Evolutionary conservation across 345 rosid genomes (phyloP).

Genomic region (Clarkia xantiana): DNA sequence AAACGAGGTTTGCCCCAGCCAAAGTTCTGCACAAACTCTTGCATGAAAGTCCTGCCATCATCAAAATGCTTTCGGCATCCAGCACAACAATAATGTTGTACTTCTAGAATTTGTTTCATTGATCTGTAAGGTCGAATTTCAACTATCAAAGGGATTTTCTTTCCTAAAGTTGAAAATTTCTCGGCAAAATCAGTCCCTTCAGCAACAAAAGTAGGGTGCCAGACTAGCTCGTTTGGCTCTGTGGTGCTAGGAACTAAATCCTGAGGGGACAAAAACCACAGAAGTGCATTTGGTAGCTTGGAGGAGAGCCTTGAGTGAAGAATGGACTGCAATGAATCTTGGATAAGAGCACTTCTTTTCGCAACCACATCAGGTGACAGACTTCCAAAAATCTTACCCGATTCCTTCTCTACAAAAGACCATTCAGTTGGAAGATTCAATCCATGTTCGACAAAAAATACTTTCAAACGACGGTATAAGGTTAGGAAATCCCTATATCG

Average conservation of each 20-base stretch:
- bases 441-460: constrained; percentile 59
- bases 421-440: constrained; percentile 79
- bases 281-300: constrained; percentile 43
- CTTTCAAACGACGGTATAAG: constrained; percentile 65
- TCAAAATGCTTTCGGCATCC: constrained; percentile 87
- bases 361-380: constrained; percentile 71
- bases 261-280: constrained; percentile 67
- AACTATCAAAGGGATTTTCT: constrained; percentile 72
- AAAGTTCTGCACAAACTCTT: constrained; percentile 55
- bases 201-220: too few relatives aligned
- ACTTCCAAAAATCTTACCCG: constrained; percentile 67
- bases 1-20: constrained; percentile 92
- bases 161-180: constrained; percentile 44
- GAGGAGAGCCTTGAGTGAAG: constrained; percentile 28
- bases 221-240: too few relatives aligned
- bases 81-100: constrained; percentile 78
- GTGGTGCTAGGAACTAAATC: constrained; percentile 16
- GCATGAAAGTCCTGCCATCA: constrained; percentile 56
- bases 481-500: constrained; percentile 88
- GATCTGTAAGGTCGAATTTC: constrained; percentile 60
- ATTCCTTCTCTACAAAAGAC: constrained; percentile 72
- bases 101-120: constrained; percentile 62
- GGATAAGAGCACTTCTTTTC: constrained; percentile 74
- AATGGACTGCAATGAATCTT: constrained; percentile 65
- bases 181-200: constrained; percentile 8